A percentile compares a stretch with the other conserved stretches of the same genome.
These are phyloP conservation scores for Neofusicoccum parvum DNA, from an alignment of 2,329 filamentous ascomycete genomes.

Conservation along the genomic window DNA sequence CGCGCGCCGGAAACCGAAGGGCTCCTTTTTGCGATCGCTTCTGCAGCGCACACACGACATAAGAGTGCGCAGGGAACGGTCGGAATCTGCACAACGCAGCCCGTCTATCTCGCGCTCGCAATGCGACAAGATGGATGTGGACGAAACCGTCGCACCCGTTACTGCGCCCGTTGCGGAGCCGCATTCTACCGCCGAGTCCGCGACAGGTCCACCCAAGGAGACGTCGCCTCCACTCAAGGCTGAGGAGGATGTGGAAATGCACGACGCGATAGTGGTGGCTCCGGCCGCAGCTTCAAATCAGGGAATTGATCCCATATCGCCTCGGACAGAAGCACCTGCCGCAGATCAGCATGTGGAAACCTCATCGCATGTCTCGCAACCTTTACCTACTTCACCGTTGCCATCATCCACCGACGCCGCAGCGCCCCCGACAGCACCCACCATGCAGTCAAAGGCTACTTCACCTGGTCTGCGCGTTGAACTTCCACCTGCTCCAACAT, in stretches of 20 bases:
- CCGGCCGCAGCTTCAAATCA: not conserved
- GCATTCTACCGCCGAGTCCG: slow-evolving; percentile 29
- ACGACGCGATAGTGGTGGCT: slow-evolving; percentile 36
- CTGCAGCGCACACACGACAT: slow-evolving; percentile 42
- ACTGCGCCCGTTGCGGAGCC: not conserved
- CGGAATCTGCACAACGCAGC: slow-evolving; percentile 36
- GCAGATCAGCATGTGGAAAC: slow-evolving; percentile 27
- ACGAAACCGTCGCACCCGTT: not conserved
- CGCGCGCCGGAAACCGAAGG: slow-evolving; percentile 27
- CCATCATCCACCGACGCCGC: slow-evolving; percentile 21
- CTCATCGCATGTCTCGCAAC: slow-evolving; percentile 30
- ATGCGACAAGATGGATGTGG: slow-evolving; percentile 18
- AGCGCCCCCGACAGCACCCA: slow-evolving; percentile 1
- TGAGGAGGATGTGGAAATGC: slow-evolving; percentile 50
- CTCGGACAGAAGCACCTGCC: slow-evolving; percentile 25
- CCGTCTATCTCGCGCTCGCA: not conserved
- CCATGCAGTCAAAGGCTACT: slow-evolving; percentile 23
- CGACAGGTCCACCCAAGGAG: slow-evolving; percentile 21
- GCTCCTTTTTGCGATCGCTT: slow-evolving; percentile 40
- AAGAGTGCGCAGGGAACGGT: slow-evolving; percentile 39
- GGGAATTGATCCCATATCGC: slow-evolving; percentile 10
- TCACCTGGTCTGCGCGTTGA: slow-evolving; percentile 32
- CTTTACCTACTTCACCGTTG: slow-evolving; percentile 35
- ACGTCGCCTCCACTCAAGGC: slow-evolving; percentile 19
- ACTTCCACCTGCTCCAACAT: slow-evolving; percentile 33